Evolutionary conservation across 2,329 filamentous ascomycete species (phyloP), one percentile per base, ranked within the genome.

Genomic region (Fusarium acutatum): DNA sequence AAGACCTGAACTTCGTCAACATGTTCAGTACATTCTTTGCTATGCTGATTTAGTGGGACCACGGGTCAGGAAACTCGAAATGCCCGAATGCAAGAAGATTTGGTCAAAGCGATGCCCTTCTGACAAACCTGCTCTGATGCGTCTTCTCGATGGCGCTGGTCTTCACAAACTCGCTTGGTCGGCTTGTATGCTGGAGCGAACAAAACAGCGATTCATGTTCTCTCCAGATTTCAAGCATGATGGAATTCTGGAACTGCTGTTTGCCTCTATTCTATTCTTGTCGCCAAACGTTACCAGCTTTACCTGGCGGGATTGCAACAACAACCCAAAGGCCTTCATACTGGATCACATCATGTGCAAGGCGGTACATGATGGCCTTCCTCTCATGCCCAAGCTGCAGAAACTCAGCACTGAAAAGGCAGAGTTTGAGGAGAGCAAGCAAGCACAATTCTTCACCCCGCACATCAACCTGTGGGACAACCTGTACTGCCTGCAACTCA

Each of bases 171-270:
- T 72, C 10, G 70, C 60, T 1, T 72, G 70, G 70, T 60, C 60
- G 7, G 70, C 70, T 18, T 47, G 56, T 7, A 47, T 71, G 46
- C n/a, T 73, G 1, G 70, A 72, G 24, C 46, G 60, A 22, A 62
- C 43, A 37, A 73, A 52, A 17, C 44, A 59, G 1, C 15, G 66
- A 3, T 72, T 72, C 30, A 70, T 73, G 57, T 73, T 73, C n/a
- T 67, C 64, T 4, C 47, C 66, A 2, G 70, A 73, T 30, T 73
- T 73, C 24, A 58, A 61, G 22, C 71, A 73, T 13, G 71, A 74
- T 35, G 71, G 61, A 5, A 71, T 71, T 22, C 24, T 73, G 8
- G 70, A 73, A 20, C 37, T 73, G 22, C 43, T 73, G 32, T 74
- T 73, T 50, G 71, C 62, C 3, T 35, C 61, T n/a, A 67, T 59